These are phyloP conservation scores for Sisymbrium irio DNA, from an alignment of 345 rosid genomes.

Conservation along the genomic window DNA sequence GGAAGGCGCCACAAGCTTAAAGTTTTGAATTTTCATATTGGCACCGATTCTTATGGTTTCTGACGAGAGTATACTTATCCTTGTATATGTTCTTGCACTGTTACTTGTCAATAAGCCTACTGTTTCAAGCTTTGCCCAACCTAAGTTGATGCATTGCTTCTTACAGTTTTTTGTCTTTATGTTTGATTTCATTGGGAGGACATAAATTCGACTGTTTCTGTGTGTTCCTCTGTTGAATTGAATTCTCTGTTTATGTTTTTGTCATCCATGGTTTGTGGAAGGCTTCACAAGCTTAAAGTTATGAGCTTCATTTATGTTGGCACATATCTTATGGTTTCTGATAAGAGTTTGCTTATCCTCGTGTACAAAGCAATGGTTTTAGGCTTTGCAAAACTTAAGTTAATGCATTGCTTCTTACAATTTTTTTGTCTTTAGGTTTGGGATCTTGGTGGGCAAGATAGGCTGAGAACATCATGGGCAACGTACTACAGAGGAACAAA, in stretches of 20 bases:
- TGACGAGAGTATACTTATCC: background rate
- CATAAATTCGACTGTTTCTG: background rate
- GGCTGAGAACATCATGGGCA: constrained; percentile 89
- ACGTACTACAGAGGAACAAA: constrained; percentile 93
- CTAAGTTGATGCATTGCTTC: background rate
- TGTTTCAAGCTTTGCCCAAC: background rate
- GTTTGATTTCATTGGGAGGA: constrained; percentile 38
- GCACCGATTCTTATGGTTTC: background rate
- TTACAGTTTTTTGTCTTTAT: constrained; percentile 29
- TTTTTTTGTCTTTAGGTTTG: constrained; percentile 54
- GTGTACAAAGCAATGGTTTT: background rate
- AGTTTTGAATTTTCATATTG: background rate
- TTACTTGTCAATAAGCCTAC: background rate
- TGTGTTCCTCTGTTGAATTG: background rate
- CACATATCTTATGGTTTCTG: background rate
- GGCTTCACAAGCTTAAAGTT: background rate
- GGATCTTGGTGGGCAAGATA: constrained; percentile 96
- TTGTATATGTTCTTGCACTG: background rate
- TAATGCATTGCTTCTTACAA: background rate
- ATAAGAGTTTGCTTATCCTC: background rate
- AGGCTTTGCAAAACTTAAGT: background rate
- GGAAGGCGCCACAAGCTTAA: background rate
- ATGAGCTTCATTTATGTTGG: background rate
- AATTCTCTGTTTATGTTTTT: background rate
- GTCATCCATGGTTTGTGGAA: background rate